Percentiles rank a stretch among this genome's conserved stretches.
phyloP scores from a whole-genome alignment of 129 eudicot species.

The Sambucus nigra region DNA sequence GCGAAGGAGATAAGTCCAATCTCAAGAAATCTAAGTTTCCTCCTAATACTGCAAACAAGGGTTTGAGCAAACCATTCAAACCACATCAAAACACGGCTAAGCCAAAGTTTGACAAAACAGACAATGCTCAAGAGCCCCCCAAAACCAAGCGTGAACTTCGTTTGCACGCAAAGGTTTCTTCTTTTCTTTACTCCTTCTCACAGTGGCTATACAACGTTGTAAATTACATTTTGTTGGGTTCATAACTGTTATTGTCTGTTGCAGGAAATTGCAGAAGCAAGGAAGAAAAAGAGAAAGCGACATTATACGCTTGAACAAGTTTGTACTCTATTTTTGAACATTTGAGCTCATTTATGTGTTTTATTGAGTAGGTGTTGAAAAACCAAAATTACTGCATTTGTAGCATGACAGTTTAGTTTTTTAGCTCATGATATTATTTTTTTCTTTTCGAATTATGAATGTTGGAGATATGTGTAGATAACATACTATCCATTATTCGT shows the following conservation, averaged over 20 bases:
- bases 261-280: slow-evolving; percentile 85
- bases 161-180: slow-evolving; percentile 51
- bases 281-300: slow-evolving; percentile 82
- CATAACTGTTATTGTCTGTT: slow-evolving; percentile 5
- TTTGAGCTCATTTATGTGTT: too few relatives aligned
- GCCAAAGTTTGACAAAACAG: slow-evolving; percentile 26
- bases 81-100: slow-evolving; percentile 8
- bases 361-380: too few relatives aligned
- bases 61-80: slow-evolving; percentile 27
- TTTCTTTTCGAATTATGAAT: too few relatives aligned
- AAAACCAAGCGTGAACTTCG: slow-evolving; percentile 51
- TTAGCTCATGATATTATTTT: too few relatives aligned
- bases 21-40: slow-evolving; percentile 35
- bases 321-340: slow-evolving; percentile 7
- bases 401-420: neutral
- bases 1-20: slow-evolving; percentile 22
- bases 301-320: slow-evolving; percentile 90
- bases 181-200: neutral
- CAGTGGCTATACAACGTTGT: neutral
- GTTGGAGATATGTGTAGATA: too few relatives aligned
- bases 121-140: slow-evolving; percentile 14
- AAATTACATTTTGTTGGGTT: neutral
- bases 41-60: slow-evolving; percentile 22
- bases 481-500: too few relatives aligned
- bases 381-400: neutral